Percentiles rank a stretch among this genome's conserved stretches.
Conservation (phyloP, 495 filamentous ascomycete genomes). For the Podospora appendiculata region DNA sequence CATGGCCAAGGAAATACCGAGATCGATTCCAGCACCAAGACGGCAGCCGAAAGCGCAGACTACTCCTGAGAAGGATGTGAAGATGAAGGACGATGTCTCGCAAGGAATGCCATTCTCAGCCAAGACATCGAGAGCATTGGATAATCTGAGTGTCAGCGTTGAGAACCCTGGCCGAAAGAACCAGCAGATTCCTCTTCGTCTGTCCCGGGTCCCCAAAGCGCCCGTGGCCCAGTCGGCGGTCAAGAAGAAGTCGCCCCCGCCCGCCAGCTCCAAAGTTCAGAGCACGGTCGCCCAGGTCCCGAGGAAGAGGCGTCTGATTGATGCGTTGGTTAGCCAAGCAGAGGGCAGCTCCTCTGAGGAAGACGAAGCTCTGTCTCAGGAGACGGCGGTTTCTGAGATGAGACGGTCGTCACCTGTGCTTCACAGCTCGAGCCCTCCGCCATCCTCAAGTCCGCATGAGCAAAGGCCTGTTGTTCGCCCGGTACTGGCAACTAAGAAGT, state of each 20-base stretch:
- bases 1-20: slow-evolving; percentile 5
- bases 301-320: slow-evolving; percentile 45
- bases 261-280: not conserved
- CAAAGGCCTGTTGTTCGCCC: slow-evolving; percentile 9
- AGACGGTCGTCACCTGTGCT: slow-evolving; percentile 4
- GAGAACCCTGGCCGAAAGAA: slow-evolving; percentile 7
- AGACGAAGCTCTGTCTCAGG: not conserved
- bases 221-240: slow-evolving; percentile 1
- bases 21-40: slow-evolving; percentile 3
- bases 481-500: slow-evolving; percentile 13
- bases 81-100: slow-evolving; percentile 10
- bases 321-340: slow-evolving; percentile 43
- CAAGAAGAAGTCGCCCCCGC: slow-evolving; percentile 8
- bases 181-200: slow-evolving; percentile 32
- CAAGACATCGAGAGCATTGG: slow-evolving; percentile 17
- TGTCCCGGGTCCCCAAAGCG: slow-evolving; percentile 13
- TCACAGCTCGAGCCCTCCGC: slow-evolving; percentile 11
- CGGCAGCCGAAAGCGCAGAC: not conserved
- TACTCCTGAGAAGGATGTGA: slow-evolving; percentile 20
- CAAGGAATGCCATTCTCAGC: slow-evolving; percentile 18
- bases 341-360: slow-evolving; percentile 15
- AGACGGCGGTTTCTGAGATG: not conserved
- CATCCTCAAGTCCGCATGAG: not conserved
- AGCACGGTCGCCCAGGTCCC: slow-evolving; percentile 1
- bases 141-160: slow-evolving; percentile 15